Conservation (phyloP, 352 stramenopile species). For the Blastocystis sp. region DNA sequence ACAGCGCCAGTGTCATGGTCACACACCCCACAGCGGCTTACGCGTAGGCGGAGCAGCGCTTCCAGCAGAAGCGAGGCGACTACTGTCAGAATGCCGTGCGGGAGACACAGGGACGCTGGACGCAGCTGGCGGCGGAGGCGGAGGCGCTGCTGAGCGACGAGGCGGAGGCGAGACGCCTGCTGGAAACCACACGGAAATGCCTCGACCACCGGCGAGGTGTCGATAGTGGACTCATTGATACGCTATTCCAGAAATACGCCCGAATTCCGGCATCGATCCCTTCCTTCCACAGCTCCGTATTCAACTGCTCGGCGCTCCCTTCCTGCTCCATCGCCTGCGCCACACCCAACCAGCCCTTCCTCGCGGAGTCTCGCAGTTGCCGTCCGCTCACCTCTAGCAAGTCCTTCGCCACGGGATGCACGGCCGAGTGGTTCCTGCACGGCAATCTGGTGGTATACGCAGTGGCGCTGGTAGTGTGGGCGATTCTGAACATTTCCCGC, state of each 20-base stretch:
- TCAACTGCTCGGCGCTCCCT: slow-evolving; percentile 16
- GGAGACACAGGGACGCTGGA: neutral
- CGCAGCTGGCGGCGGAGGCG: neutral
- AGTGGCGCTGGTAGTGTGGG: slow-evolving; percentile 19
- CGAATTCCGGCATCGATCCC: too few relatives aligned
- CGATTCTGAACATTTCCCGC: slow-evolving; percentile 37
- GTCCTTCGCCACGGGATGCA: slow-evolving; percentile 15
- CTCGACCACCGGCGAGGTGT: neutral
- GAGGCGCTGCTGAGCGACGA: neutral
- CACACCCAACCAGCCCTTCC: slow-evolving; percentile 23
- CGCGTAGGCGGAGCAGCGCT: slow-evolving; percentile 9
- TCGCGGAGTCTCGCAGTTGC: neutral
- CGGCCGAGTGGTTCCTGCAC: slow-evolving; percentile 26
- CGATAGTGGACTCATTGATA: neutral
- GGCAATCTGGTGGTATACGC: neutral
- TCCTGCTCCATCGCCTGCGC: slow-evolving; percentile 1
- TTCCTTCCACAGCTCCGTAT: neutral
- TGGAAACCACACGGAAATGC: neutral
- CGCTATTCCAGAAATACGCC: too few relatives aligned
- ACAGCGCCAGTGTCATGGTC: slow-evolving; percentile 10
- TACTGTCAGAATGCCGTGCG: slow-evolving; percentile 8
- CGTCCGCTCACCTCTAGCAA: neutral
- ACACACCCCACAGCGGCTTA: neutral
- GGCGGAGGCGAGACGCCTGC: neutral
- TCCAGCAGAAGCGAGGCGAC: slow-evolving; percentile 39